Evolutionary conservation across 2,329 filamentous ascomycete species (phyloP), one percentile per base, ranked within the genome.

Genomic region (Lithohypha guttulata): DNA sequence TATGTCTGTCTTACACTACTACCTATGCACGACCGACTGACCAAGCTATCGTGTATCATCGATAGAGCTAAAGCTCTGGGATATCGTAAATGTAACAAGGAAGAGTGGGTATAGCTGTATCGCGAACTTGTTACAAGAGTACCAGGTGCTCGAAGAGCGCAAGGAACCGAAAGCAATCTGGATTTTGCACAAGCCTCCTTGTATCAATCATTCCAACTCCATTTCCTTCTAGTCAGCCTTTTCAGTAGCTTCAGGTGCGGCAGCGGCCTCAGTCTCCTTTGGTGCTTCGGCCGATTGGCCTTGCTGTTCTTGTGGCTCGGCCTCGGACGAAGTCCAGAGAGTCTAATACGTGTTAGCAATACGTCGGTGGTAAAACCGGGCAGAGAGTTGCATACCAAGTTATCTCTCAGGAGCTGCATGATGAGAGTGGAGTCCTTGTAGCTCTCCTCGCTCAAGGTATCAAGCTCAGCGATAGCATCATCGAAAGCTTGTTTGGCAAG

Each of bases 371-470:
- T n/a, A 14, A 4, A 14, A 28, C 15, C 31, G 25, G 17, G 46
- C 25, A 42, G 36, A 33, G 8, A 19, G 23, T 15, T 23, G 64
- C 75, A 53, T 73, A 93, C 85, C 63, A 95, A 64, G 77, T 95
- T 95, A 73, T 95, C 87, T 63, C 87, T 83, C 62, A 95, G 81
- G 49, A 95, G 82, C 74, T 95, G 87, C 87, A 95, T 95, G 70
- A 95, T 95, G 58, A 95, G 79, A 49, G 87, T 95, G 32, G 85
- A 93, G 73, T 95, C 87, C 79, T 93, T 93, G 83, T 95, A 95
- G 77, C 84, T 93, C 76, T 95, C 87, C 78, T 95, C 87, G 64
- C 84, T 93, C 54, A 95, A 73, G 54, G 87, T 94, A 66, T 95
- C 87, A 53, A 95, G 84, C 74, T 95, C 86, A 57, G 87, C 87